phyloP scores from a whole-genome alignment of 352 stramenopile species.

The Blastocystis sp. region DNA sequence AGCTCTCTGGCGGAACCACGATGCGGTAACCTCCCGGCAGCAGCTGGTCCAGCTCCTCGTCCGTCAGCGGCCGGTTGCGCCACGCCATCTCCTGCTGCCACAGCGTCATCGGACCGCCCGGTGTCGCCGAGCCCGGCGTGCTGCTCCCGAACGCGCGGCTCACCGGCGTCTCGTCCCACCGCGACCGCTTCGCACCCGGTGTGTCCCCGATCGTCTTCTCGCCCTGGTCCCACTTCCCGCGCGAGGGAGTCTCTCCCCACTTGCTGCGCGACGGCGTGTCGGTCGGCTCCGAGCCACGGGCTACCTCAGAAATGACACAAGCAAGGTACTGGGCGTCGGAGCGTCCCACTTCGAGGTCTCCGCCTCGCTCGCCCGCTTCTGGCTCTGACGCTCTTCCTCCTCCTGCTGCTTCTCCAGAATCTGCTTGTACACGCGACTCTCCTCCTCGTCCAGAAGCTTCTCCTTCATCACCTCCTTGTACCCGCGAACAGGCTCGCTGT shows the following conservation, averaged over 20 bases:
- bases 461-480: slow-evolving; percentile 76
- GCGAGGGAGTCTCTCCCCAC: slow-evolving; percentile 60
- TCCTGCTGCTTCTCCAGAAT: slow-evolving; percentile 73
- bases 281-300: slow-evolving; percentile 61
- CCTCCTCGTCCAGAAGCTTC: slow-evolving; percentile 74
- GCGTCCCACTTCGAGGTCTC: slow-evolving; percentile 58
- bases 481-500: slow-evolving; percentile 72
- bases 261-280: slow-evolving; percentile 66
- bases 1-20: slow-evolving; percentile 81
- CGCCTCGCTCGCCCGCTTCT: slow-evolving; percentile 58
- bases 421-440: slow-evolving; percentile 72
- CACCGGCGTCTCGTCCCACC: slow-evolving; percentile 89
- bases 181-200: slow-evolving; percentile 71
- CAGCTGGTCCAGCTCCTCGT: slow-evolving; percentile 90
- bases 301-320: slow-evolving; percentile 58
- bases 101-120: not conserved
- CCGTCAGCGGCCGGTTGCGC: slow-evolving; percentile 68
- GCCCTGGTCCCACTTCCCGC: slow-evolving; percentile 38
- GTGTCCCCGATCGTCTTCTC: slow-evolving; percentile 58
- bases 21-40: slow-evolving; percentile 90
- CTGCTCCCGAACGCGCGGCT: slow-evolving; percentile 61
- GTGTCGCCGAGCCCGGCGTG: not conserved
- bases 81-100: slow-evolving; percentile 54
- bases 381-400: slow-evolving; percentile 30
- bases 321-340: slow-evolving; percentile 56